Evolutionary conservation across 768 basidiomycete species (phyloP), one percentile per base, ranked within the genome.

Genomic region (Mycena kentingensis): DNA sequence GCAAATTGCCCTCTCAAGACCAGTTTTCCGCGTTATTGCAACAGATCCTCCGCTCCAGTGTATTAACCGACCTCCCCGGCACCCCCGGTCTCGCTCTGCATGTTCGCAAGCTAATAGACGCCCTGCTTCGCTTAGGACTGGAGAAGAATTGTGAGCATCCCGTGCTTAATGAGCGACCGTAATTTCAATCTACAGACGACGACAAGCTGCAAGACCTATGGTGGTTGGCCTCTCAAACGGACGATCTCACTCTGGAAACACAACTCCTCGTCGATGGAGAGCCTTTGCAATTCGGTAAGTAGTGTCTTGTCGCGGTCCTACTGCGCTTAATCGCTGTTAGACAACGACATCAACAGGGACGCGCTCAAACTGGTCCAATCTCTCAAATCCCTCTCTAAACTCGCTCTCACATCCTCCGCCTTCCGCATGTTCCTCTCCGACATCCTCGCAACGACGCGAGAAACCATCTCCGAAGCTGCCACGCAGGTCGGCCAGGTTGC

Each of bases 1-100:
- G 74, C 19, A 75, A 75, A 46, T 54, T 77, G 6, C 75, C 74
- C 32, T 70, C 73, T 4, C 72, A 74, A 49, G 66, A 68, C 26
- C 75, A 77, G 49, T 35, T 71, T 3, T 59, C 63, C 13, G 39
- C 37, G 2, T 55, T 71, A 28, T 42, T 74, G 26, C 66, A 63
- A 39, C 45, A 35, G 3, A 38, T 66, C 1, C 52, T 72, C 37
- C 57, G 53, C 10, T 73, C 70, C 1, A 64, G 65, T 26, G 21
- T 73, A 5, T 57, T 73, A 15, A 42, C 37, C 7, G 52, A n/a
- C 37, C 56, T 55, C 12, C 52, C 54, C 21, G 61, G 59, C 7
- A 36, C 12, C 22, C 35, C 37, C 5, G 39, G 49, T 35, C 61
- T 73, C 13, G 26, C 73, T 2, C 38, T 51, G 1, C 67, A 70